A percentile compares a stretch with the other conserved stretches of the same genome.
phyloP scores from a whole-genome alignment of 495 filamentous ascomycete species.

The Penicillium verhagenii region DNA sequence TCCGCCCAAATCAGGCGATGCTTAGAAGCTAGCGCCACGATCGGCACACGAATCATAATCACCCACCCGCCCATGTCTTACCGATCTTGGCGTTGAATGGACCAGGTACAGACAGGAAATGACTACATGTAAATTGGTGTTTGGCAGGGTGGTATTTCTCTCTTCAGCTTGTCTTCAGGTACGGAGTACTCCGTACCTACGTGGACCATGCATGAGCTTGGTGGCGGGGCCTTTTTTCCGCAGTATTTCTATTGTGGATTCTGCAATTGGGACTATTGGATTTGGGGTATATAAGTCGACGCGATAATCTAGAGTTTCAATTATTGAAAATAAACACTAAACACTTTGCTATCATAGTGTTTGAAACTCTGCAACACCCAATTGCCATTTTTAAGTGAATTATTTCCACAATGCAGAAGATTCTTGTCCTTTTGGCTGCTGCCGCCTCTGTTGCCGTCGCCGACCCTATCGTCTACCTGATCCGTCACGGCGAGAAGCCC shows the following conservation, averaged over 20 bases:
- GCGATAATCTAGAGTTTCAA: no score
- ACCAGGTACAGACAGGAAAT: background rate
- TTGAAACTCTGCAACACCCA: background rate
- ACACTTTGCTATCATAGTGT: background rate
- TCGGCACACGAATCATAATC: slow-evolving; percentile 16
- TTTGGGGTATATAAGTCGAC: background rate
- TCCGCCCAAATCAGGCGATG: background rate
- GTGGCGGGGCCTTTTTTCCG: background rate
- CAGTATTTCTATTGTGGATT: background rate
- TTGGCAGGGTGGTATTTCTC: background rate
- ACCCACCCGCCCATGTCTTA: slow-evolving; percentile 6
- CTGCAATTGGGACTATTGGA: background rate
- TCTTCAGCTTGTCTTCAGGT: background rate
- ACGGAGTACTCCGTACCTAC: no score
- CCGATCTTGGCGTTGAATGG: slow-evolving; percentile 11
- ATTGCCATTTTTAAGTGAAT: no score
- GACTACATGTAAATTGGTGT: background rate
- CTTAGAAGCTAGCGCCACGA: slow-evolving; percentile 5
- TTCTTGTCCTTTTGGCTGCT: slow-evolving; percentile 22
- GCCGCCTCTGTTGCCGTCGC: slow-evolving; percentile 17
- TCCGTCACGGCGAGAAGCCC: slow-evolving; percentile 61
- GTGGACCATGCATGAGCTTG: no score
- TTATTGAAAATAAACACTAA: no score
- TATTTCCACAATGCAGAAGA: slow-evolving; percentile 14
- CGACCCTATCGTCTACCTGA: slow-evolving; percentile 49